Evolutionary conservation across 208 protist species (phyloP), one percentile per base, ranked within the genome.

Genomic region (Trypanosoma avium): DNA sequence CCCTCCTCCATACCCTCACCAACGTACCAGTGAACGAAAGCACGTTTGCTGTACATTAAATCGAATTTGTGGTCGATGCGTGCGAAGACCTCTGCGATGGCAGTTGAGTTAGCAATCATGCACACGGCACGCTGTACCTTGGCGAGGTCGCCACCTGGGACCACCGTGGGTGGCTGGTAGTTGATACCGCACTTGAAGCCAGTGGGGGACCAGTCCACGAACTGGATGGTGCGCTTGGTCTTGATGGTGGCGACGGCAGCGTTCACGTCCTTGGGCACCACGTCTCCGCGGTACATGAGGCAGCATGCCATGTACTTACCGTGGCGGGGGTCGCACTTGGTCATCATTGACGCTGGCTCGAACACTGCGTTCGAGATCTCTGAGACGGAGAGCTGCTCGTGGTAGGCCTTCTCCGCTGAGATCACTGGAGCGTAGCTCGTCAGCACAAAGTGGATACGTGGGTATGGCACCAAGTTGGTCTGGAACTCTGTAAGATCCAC

Each of bases 171-270:
- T 90, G 63, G 98, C 97, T 98, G 88, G 79, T 98, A 97, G 94
- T 99, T 99, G 86, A 99, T 98, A 76, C 98, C 98, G 79, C 96
- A 97, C 90, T 99, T 99, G 95, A 99, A 99, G 62, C 97, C 97
- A 60, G 93, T 98, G 55, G 97, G 97, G 56, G 81, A 97, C 97
- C 97, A 99, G 67, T 99, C 97, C 38, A 99, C 97, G 72, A 98
- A 98, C 67, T 97, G 87, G 66, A 98, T 95, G 63, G 80, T 96
- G 47, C 88, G 73, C 74, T 98, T 98, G 64, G 88, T 97, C 85
- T 98, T 98, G 86, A 99, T 96, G 63, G 77, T 84, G 56, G 82
- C 76, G 33, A 99, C 88, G 33, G 96, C 84, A 54, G 91, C 90
- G 68, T 96, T 94, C 33, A 98, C 97, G 67, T 99, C 98, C 84